Conservation (phyloP, 176 grass and related monocot genomes). For the Raddia guianensis region DNA sequence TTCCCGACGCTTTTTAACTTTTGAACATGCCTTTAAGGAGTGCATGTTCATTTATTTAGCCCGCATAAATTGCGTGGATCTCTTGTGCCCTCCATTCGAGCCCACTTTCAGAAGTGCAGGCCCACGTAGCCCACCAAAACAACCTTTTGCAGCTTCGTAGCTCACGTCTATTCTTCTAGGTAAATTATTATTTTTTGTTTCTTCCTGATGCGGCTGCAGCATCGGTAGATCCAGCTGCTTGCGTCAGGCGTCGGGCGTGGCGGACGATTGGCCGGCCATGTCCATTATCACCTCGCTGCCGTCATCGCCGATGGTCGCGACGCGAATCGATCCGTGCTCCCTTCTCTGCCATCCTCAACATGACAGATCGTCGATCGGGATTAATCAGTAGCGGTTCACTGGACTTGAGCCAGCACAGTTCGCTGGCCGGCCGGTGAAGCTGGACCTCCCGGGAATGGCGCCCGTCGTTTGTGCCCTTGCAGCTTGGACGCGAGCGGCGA, state of each 20-base stretch:
- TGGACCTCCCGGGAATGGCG: neutral
- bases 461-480: conserved; percentile 18
- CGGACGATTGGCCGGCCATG: neutral
- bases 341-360: neutral
- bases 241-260: neutral
- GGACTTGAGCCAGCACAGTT: neutral
- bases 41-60: too few species aligned
- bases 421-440: neutral
- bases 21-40: too few species aligned
- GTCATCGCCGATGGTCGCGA: conserved; percentile 2
- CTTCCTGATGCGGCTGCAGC: too few species aligned
- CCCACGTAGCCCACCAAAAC: too few species aligned
- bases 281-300: neutral
- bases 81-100: too few species aligned
- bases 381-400: conserved; percentile 5
- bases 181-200: too few species aligned
- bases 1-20: too few species aligned
- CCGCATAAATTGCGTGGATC: too few species aligned
- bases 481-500: conserved; percentile 13
- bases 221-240: neutral
- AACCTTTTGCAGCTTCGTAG: too few species aligned
- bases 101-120: too few species aligned
- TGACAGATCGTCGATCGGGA: neutral
- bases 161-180: too few species aligned
- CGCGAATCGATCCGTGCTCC: neutral